A percentile compares a stretch with the other conserved stretches of the same genome.
phyloP scores from a whole-genome alignment of 108 stramenopile genomes.

The Stephanodiscus minutulus region DNA sequence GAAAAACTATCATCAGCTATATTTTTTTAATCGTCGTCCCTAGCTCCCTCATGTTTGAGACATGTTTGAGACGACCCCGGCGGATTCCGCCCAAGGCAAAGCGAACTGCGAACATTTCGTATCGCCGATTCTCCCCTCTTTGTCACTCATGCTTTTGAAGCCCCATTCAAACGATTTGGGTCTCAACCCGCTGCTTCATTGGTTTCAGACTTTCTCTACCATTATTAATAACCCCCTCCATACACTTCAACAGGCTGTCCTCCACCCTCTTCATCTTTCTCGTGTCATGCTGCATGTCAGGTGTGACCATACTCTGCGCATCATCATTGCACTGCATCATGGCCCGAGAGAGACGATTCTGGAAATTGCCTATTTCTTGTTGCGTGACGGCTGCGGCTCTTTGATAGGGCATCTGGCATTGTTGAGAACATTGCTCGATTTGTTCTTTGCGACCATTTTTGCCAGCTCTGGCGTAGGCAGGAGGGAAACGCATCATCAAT shows the following conservation, averaged over 20 bases:
- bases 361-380: slow-evolving; percentile 83
- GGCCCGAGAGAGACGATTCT: slow-evolving; percentile 78
- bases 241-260: slow-evolving; percentile 65
- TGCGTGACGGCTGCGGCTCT: slow-evolving; percentile 63
- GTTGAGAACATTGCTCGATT: slow-evolving; percentile 69
- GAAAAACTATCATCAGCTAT: no score
- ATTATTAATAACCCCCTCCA: slow-evolving; percentile 68
- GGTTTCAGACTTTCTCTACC: slow-evolving; percentile 74
- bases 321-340: slow-evolving; percentile 88
- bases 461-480: slow-evolving; percentile 69
- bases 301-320: slow-evolving; percentile 74
- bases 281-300: slow-evolving; percentile 74
- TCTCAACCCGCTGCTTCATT: slow-evolving; percentile 73
- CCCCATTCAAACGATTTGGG: slow-evolving; percentile 35
- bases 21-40: no score
- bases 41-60: no score
- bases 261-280: slow-evolving; percentile 71
- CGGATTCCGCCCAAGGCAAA: no score
- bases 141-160: background rate
- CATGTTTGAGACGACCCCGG: no score
- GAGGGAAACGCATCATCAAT: slow-evolving; percentile 48
- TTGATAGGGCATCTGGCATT: slow-evolving; percentile 81
- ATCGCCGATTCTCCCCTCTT: no score
- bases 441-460: slow-evolving; percentile 65
- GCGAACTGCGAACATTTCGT: background rate